Evolutionary conservation across 257 asterid genomes (phyloP), one percentile per base, ranked within the genome.

Genomic region (Plectranthus barbatus): DNA sequence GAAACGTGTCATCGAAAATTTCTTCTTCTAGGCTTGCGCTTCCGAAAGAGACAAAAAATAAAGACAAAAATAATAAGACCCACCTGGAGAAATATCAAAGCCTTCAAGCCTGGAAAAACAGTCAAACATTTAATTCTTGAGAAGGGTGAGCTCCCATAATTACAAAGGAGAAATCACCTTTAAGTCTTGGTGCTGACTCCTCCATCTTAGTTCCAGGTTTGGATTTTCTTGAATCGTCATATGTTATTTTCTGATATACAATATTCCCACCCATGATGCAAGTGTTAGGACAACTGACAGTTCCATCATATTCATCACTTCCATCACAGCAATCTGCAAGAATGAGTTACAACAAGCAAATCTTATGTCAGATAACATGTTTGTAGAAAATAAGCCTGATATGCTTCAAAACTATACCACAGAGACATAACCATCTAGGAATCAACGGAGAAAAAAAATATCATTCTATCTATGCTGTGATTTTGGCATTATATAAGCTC

Each of bases 301-400:
- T 41, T 47, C 99, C 92, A 65, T 83, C 96, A 71, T 89, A 76
- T 72, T 92, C 99, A 68, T 92, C 99, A 75, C 97, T 92, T 78
- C 97, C 99, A 77, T 92, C 99, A 68, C 99, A 86, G 75, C 99
- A 92, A 77, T 92, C 99, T 90, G 60, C 63, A 74, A 56, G 44
- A 71, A 24, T 23, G 41, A 58, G 71, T 68, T 41, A 67, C 56
- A 40, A 64, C 52, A 67, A 42, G 61, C 60, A 53, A 60, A 31
- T 60, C 14, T 63, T 9, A 46, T 17, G 33, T 46, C 23, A 13
- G 60, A 72, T 37, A 31, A 60, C 41, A 33, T 14, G 20, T 39
- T 18, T 69, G 39, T 18, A 63, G 55, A 36, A 48, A 13, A 13
- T n/a, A 66, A 17, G 56, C 36, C 15, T 31, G 47, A 11, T 17